phyloP scores from a whole-genome alignment of 2,329 filamentous ascomycete species.

The Aspergillus uvarum region DNA sequence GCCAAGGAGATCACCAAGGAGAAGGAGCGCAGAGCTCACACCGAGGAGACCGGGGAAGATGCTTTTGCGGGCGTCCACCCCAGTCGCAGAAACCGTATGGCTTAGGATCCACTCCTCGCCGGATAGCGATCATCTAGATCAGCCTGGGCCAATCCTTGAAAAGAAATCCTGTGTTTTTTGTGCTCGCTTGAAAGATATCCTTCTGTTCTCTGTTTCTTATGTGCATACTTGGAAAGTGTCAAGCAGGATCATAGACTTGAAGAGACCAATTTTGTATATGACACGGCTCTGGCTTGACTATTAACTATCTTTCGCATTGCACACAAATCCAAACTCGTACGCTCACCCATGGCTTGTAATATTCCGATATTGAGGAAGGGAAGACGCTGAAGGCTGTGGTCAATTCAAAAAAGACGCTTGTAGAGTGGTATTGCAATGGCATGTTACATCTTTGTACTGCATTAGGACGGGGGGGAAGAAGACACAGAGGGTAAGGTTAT shows the following conservation, averaged over 20 bases:
- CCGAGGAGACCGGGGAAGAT: constrained; percentile 20
- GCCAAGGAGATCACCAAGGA: constrained; percentile 51
- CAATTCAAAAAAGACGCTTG: constrained; percentile 15
- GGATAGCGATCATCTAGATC: not conserved
- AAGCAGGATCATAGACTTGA: constrained; percentile 8
- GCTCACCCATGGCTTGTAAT: not conserved
- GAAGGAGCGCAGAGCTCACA: constrained; percentile 35
- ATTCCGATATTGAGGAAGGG: not conserved
- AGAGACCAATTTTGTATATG: not conserved
- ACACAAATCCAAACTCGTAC: not conserved
- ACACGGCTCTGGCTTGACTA: not conserved
- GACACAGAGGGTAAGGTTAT: constrained; percentile 12
- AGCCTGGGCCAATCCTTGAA: not conserved
- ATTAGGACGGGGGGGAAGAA: constrained; percentile 18
- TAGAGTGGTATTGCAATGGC: constrained; percentile 25
- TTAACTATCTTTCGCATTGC: not conserved
- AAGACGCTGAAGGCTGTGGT: not conserved
- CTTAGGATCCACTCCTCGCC: constrained; percentile 9
- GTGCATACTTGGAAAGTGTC: constrained; percentile 11
- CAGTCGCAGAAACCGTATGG: constrained; percentile 43
- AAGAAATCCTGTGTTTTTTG: constrained; percentile 1
- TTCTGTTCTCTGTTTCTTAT: constrained; percentile 16
- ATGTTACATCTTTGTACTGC: constrained; percentile 30
- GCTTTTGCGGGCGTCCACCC: constrained; percentile 44
- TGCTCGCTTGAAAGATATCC: constrained; percentile 19